These are phyloP conservation scores for Pythium pyrilobum DNA, from an alignment of 352 stramenopile genomes.

Conservation along the genomic window DNA sequence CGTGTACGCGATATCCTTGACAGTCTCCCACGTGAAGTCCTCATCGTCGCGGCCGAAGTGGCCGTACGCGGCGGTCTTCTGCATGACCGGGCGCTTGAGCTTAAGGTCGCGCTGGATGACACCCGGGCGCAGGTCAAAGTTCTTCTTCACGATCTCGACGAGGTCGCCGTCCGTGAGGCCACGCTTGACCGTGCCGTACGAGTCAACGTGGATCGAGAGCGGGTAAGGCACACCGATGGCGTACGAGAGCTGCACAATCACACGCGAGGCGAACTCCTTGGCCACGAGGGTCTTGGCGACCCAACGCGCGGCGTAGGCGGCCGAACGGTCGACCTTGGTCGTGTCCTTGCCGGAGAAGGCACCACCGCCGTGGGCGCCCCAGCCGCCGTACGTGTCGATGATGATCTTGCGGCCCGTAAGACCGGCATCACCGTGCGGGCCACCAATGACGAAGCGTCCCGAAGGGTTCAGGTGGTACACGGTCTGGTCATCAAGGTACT, in stretches of 20 bases:
- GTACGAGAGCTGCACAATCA: conserved; percentile 98
- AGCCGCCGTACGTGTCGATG: conserved; percentile 99
- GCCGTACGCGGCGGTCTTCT: conserved; percentile 98
- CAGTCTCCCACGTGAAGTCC: conserved; percentile 99
- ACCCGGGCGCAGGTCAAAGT: conserved; percentile 98
- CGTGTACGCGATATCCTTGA: conserved; percentile 84
- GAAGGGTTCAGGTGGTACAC: conserved; percentile 99
- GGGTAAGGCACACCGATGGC: conserved; percentile 98
- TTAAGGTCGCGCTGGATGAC: conserved; percentile 98
- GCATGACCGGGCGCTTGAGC: conserved; percentile 96
- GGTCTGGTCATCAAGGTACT: conserved; percentile 99
- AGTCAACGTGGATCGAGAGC: conserved; percentile 97
- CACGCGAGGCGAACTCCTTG: conserved; percentile 91
- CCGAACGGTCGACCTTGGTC: conserved; percentile 98
- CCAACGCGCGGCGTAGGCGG: conserved; percentile 97
- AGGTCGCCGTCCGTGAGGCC: conserved; percentile 95
- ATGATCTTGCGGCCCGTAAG: conserved; percentile 99
- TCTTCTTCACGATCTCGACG: conserved; percentile 98
- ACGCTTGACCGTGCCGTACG: conserved; percentile 97
- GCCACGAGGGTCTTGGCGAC: conserved; percentile 98
- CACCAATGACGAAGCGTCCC: conserved; percentile 98
- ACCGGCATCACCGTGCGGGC: conserved; percentile 97
- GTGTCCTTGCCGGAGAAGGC: conserved; percentile 99
- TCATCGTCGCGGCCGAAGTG: conserved; percentile 98
- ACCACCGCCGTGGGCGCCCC: conserved; percentile 97